Evolutionary conservation across 2,329 filamentous ascomycete species (phyloP).

Genomic region (Penicillium carneum): DNA sequence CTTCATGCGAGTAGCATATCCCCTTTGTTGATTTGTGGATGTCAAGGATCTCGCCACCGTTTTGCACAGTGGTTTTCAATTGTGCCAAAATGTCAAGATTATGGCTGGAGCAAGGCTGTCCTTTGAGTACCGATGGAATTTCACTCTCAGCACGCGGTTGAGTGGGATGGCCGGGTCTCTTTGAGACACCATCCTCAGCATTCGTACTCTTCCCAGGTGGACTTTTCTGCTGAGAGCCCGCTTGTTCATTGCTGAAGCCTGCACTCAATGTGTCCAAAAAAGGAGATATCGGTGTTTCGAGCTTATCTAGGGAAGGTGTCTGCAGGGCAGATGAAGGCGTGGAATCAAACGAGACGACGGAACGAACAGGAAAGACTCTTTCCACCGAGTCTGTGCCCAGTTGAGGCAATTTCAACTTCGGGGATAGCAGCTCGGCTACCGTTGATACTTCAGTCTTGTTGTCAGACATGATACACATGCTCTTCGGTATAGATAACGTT

Average conservation of each 20-base stretch:
- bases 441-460: conserved; percentile 28
- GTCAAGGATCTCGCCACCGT: conserved; percentile 22
- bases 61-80: conserved; percentile 2
- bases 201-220: background rate
- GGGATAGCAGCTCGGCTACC: conserved; percentile 23
- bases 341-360: conserved; percentile 74
- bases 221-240: background rate
- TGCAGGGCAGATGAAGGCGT: conserved; percentile 35
- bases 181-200: background rate
- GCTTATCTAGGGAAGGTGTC: conserved; percentile 37
- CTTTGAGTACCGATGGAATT: background rate
- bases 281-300: conserved; percentile 30
- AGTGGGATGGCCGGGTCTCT: conserved; percentile 12
- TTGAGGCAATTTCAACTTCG: conserved; percentile 36
- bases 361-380: conserved; percentile 80
- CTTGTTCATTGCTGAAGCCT: conserved; percentile 8
- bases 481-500: conserved; percentile 29
- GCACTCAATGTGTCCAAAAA: conserved; percentile 25
- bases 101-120: background rate
- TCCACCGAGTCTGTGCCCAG: conserved; percentile 55
- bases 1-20: conserved; percentile 16
- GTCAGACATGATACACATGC: conserved; percentile 34
- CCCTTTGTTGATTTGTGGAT: conserved; percentile 10
- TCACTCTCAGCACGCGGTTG: conserved; percentile 16
- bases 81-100: background rate